These are phyloP conservation scores for Lodderomyces parapsilosis DNA, from an alignment of 1,139 yeast species.

Conservation along the genomic window DNA sequence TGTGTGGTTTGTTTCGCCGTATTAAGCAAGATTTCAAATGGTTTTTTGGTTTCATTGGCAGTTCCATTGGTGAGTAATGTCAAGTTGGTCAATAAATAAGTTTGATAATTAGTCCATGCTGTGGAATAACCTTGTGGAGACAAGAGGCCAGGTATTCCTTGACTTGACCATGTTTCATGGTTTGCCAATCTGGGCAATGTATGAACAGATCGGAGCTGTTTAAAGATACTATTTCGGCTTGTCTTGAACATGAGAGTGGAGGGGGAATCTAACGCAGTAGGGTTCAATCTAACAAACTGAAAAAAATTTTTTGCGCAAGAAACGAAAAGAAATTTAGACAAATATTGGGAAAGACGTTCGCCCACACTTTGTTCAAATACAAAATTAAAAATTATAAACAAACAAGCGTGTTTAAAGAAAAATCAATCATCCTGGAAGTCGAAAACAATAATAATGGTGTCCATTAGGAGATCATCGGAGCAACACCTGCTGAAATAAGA, in stretches of 20 bases:
- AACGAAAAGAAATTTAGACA: background rate
- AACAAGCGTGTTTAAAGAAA: no score
- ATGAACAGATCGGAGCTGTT: slow-evolving; percentile 45
- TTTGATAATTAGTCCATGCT: slow-evolving; percentile 85
- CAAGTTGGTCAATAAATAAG: slow-evolving; percentile 62
- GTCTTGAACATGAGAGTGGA: slow-evolving; percentile 4
- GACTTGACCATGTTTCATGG: slow-evolving; percentile 21
- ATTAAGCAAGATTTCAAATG: slow-evolving; percentile 72
- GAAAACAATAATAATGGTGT: no score
- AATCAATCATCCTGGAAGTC: no score
- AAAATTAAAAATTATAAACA: no score
- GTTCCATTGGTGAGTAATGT: slow-evolving; percentile 78
- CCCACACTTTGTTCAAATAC: no score
- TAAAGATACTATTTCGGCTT: slow-evolving; percentile 3
- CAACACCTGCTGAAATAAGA: no score
- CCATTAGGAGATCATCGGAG: no score
- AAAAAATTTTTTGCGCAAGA: slow-evolving; percentile 1
- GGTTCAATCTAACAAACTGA: background rate
- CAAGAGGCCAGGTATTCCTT: slow-evolving; percentile 73
- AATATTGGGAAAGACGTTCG: no score
- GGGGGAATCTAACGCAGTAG: background rate
- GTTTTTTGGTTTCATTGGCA: slow-evolving; percentile 71
- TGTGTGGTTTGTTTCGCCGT: slow-evolving; percentile 70
- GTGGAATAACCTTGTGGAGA: slow-evolving; percentile 63
- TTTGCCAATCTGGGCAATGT: slow-evolving; percentile 60